Evolutionary conservation across 1,139 yeast species (phyloP).

Genomic region (Magnusiomyces ingens): DNA sequence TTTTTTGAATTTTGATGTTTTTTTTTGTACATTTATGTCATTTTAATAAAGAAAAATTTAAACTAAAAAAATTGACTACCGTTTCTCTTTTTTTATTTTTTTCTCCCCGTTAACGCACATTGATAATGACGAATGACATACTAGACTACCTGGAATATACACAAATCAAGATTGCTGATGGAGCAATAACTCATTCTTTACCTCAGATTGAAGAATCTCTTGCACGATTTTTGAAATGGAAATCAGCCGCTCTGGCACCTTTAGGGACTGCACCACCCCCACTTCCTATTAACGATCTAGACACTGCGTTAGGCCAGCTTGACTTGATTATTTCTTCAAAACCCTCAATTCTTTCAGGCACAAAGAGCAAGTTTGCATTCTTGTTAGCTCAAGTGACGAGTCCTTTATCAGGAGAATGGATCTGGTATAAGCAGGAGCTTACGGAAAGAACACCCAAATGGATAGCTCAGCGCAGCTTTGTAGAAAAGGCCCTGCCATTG

Average conservation of each 20-base stretch:
- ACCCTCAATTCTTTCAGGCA: neutral
- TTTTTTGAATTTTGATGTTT: constrained; percentile 1
- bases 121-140: neutral
- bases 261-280: neutral
- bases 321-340: neutral
- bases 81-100: neutral
- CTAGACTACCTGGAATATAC: neutral
- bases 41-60: constrained; percentile 1
- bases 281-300: neutral
- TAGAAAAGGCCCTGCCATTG: constrained; percentile 7
- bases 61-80: neutral
- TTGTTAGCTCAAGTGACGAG: constrained; percentile 12
- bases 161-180: neutral
- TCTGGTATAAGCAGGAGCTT: constrained; percentile 20
- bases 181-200: neutral
- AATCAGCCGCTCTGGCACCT: neutral
- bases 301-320: neutral
- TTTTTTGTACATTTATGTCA: neutral
- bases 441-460: constrained; percentile 12
- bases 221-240: neutral
- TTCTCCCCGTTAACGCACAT: neutral
- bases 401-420: constrained; percentile 22
- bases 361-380: neutral
- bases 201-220: neutral
- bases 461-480: constrained; percentile 6